These are phyloP conservation scores for Lepidopterella palustris DNA, from an alignment of 495 filamentous ascomycete genomes.

Conservation along the genomic window DNA sequence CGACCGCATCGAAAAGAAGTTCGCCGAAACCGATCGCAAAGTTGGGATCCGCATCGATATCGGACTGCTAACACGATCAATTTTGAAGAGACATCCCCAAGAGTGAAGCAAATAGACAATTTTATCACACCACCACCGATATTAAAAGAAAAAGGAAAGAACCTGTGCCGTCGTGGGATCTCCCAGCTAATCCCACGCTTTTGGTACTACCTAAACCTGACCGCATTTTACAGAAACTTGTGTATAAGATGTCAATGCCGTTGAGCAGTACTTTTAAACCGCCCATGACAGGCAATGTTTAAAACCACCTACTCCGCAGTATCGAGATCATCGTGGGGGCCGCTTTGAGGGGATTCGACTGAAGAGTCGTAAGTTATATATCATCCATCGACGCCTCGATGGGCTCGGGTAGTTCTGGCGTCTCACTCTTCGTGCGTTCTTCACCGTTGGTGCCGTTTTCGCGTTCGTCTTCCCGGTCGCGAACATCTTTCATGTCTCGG, in stretches of 20 bases:
- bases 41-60: conserved; percentile 12
- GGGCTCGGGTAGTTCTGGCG: conserved; percentile 3
- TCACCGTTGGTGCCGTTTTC: conserved; percentile 69
- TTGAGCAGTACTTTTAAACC: neutral
- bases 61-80: conserved; percentile 22
- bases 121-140: conserved; percentile 2
- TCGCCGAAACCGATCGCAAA: conserved; percentile 26
- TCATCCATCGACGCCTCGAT: conserved; percentile 14
- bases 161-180: neutral
- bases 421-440: conserved; percentile 84
- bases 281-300: neutral
- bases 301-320: conserved; percentile 68
- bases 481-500: conserved; percentile 52
- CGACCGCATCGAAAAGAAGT: conserved; percentile 17
- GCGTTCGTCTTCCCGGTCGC: conserved; percentile 62
- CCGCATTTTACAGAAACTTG: neutral
- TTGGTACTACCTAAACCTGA: neutral
- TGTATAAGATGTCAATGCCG: neutral
- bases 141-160: conserved; percentile 2
- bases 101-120: neutral
- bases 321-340: conserved; percentile 85
- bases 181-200: neutral
- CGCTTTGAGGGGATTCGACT: conserved; percentile 71
- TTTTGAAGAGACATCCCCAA: conserved; percentile 8
- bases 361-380: conserved; percentile 24